Evolutionary conservation across 2,329 filamentous ascomycete genomes (phyloP), one percentile per base, ranked within the genome.

Genomic region (Aureobasidium mangrovei): DNA sequence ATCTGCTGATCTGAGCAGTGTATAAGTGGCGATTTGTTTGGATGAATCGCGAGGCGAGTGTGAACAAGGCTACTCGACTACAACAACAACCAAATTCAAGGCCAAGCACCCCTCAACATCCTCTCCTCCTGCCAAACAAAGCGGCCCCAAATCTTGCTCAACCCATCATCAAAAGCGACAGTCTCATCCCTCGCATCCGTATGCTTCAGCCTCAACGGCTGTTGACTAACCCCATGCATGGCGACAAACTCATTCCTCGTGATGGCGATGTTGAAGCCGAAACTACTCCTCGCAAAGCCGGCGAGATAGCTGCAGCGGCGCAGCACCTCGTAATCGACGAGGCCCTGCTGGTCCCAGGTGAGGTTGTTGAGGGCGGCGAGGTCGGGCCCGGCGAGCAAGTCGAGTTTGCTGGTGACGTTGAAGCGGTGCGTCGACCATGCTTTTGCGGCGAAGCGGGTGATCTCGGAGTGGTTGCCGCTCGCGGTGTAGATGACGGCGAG

Each of bases 291-390:
- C 7, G 71, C 69, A 7, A 72, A 64, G 0, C 76, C 76, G 0
- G 69, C 69, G 55, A 78, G 71, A 18, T 71, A 63, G 8, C 68
- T 70, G 24, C 72, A 71, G 28, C 72, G 66, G 48, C 72, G 63
- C 59, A 78, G 63, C 3, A 79, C 70, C 59, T 78, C 73, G 62
- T 74, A 78, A 61, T 80, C 77, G 5, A 78, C 70, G 24, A 78
- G 63, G 3, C 70, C 72, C 55, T 73, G 71, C 63, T 79, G 76
- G 61, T 78, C 75, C 70, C 71, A 77, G 24, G 64, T 70, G 36
- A 79, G 61, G 24, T 56, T 55, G 9, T 65, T 55, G 4, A 78
- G 64, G 7, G 57, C 57, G 18, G 57, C 57, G 2, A 68, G 61
- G 48, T 75, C 72, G 0, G 27, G 60, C 56, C 24, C 61, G 55